Percentiles rank a stretch among this genome's conserved stretches.
Conservation (phyloP, 2,329 filamentous ascomycete genomes). For the Fusarium camptoceras region DNA sequence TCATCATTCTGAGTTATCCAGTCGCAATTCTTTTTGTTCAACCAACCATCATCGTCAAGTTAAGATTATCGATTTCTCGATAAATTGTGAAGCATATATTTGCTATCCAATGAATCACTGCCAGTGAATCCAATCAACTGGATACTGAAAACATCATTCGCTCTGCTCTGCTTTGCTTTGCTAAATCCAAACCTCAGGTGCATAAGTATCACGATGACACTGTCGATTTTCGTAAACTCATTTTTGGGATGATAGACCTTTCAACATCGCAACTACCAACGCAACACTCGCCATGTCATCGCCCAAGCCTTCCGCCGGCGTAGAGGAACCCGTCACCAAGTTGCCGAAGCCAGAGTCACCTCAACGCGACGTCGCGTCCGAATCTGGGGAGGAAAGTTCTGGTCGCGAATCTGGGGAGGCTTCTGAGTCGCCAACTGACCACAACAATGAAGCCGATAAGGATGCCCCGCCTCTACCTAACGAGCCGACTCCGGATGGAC, state of each 20-base stretch:
- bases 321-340: constrained; percentile 30
- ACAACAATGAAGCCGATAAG: constrained; percentile 25
- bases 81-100: constrained; percentile 25
- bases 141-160: constrained; percentile 21
- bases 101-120: constrained; percentile 41
- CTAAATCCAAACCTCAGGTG: constrained; percentile 53
- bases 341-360: constrained; percentile 25
- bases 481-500: constrained; percentile 47
- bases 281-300: constrained; percentile 37
- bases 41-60: constrained; percentile 5
- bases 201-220: constrained; percentile 54
- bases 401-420: constrained; percentile 45
- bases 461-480: constrained; percentile 54
- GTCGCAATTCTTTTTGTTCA: constrained; percentile 9
- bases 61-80: constrained; percentile 7
- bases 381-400: constrained; percentile 17
- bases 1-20: constrained; percentile 18
- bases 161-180: constrained; percentile 27
- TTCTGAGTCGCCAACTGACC: constrained; percentile 21
- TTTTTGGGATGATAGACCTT: constrained; percentile 52
- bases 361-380: constrained; percentile 29
- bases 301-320: constrained; percentile 27
- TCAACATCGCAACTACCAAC: constrained; percentile 36
- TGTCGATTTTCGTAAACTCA: constrained; percentile 53
- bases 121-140: constrained; percentile 18